phyloP scores from a whole-genome alignment of 768 basidiomycete genomes.

The Lepiota subincarnata region DNA sequence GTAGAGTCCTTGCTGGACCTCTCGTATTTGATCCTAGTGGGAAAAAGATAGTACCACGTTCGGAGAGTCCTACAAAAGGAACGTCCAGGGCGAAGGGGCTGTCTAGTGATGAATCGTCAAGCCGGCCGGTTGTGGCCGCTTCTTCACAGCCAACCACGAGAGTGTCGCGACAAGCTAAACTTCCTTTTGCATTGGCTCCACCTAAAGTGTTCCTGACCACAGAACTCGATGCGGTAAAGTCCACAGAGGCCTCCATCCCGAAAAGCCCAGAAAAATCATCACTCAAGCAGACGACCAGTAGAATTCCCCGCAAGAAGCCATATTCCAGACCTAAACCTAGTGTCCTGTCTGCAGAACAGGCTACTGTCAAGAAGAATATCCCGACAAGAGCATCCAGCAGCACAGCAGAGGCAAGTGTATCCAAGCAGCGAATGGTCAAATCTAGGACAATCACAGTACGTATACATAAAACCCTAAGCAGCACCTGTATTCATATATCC shows the following conservation, averaged over 20 bases:
- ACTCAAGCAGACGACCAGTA: slow-evolving; percentile 50
- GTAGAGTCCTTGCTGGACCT: slow-evolving; percentile 7
- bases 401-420: slow-evolving; percentile 10
- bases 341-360: slow-evolving; percentile 2
- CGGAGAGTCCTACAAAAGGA: slow-evolving; percentile 12
- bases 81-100: not conserved
- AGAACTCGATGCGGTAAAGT: not conserved
- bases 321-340: slow-evolving; percentile 38
- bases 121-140: not conserved
- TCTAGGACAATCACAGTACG: not conserved
- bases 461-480: not conserved
- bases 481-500: not conserved
- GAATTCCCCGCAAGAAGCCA: slow-evolving; percentile 62
- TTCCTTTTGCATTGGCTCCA: slow-evolving; percentile 34
- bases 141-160: not conserved
- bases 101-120: not conserved
- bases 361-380: slow-evolving; percentile 10
- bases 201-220: slow-evolving; percentile 1
- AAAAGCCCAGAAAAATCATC: slow-evolving; percentile 35
- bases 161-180: slow-evolving; percentile 8
- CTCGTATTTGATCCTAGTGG: not conserved
- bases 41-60: not conserved
- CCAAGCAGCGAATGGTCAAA: not conserved
- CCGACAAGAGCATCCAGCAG: slow-evolving; percentile 16
- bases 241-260: not conserved